Evolutionary conservation across 2,329 filamentous ascomycete species (phyloP).

Genomic region (Arthrobotrys sphaeroides): DNA sequence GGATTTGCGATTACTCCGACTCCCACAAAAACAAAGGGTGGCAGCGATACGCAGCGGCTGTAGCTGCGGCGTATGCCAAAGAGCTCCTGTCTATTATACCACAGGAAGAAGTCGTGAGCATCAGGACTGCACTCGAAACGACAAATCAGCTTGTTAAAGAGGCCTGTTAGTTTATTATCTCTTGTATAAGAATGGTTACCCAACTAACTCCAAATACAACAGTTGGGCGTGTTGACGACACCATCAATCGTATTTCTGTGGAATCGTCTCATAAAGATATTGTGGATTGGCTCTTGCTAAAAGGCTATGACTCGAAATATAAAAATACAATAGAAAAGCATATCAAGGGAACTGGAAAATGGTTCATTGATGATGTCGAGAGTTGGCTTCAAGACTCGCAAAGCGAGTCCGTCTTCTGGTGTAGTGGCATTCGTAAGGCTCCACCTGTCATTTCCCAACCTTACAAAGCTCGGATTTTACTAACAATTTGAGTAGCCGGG

Average conservation of each 20-base stretch:
- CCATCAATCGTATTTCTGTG: neutral
- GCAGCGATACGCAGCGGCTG: neutral
- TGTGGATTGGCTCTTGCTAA: neutral
- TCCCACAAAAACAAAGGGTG: conserved; percentile 21
- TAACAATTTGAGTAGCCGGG: neutral
- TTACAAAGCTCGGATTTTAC: neutral
- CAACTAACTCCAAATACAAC: neutral
- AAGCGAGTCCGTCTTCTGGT: neutral
- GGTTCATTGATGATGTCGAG: neutral
- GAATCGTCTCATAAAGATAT: neutral
- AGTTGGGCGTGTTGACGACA: neutral
- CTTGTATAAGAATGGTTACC: neutral
- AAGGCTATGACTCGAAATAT: neutral
- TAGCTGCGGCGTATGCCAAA: neutral
- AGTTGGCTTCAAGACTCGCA: neutral
- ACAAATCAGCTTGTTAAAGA: neutral
- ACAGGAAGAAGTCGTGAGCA: neutral
- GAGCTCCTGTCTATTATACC: neutral
- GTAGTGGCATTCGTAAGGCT: neutral
- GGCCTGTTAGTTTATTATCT: neutral
- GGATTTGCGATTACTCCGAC: conserved; percentile 14
- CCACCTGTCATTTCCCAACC: neutral
- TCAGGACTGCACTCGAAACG: neutral
- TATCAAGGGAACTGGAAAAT: neutral
- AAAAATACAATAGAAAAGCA: neutral